Base-by-base conservation (phyloP, 306 rosid species). In the Dalbergia cultrata region DNA sequence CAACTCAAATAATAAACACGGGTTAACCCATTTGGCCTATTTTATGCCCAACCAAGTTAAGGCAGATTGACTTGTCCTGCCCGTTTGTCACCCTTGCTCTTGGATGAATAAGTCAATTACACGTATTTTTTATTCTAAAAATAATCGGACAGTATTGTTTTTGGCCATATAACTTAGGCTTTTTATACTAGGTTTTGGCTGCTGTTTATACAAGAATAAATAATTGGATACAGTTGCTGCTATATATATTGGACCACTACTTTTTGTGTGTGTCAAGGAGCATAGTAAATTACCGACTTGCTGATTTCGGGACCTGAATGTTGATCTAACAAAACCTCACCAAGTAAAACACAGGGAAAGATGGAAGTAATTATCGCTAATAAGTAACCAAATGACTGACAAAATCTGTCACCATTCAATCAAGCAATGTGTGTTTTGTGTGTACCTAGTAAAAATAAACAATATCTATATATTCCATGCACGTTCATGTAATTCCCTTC, bases 381-480 rank as follows among this genome's bases (percentile, higher is more conserved):
- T 52, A 66, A 66, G n/a, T 52, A 3, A 33, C 19, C 14, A 7
- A 54, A 0, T 56, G 3, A 72, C 9, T 17, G 14, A 10, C 34
- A 33, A 33, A 63, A 34, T 64, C 12, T 71, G n/a, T 53, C 18
- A 71, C 45, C 47, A 70, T 31, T 70, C 61, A 50, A 50, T 53
- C 64, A 44, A 53, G 12, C 14, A 9, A 10, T 71, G 64, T 34
- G 12, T 11, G 13, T 18, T 5, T 35, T 26, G 18, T 35, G 7
- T 5, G 47, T 35, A 16, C 26, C 8, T 10, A 8, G 14, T 49
- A 70, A 26, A 18, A 70, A 4, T 70, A 54, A 70, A 17, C 54
- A 70, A 52, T 70, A 66, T 35, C 18, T 12, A 14, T 70, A 1
- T 43, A 39, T 49, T 66, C 37, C 16, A 45, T 73, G 41, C 61